A percentile compares a stretch with the other conserved stretches of the same genome.
These are phyloP conservation scores for Corymbia calophylla DNA, from an alignment of 441 rosid species.

Conservation along the genomic window DNA sequence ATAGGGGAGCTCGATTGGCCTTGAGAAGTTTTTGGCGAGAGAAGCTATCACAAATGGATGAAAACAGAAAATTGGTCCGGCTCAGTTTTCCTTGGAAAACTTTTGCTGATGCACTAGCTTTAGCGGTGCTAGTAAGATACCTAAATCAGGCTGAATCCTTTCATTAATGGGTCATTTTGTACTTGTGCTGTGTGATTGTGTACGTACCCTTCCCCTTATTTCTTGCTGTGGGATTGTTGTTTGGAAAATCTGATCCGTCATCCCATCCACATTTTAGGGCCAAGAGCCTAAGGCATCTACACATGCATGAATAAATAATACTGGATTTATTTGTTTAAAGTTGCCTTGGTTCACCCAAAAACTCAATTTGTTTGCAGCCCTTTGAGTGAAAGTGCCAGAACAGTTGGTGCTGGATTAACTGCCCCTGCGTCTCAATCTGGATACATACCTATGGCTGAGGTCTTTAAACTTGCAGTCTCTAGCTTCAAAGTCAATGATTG, in stretches of 20 bases:
- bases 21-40: neutral
- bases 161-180: neutral
- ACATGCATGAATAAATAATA: neutral
- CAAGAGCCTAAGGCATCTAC: neutral
- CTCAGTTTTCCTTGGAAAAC: neutral
- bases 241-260: neutral
- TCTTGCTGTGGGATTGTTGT: neutral
- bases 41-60: neutral
- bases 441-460: conserved; percentile 52
- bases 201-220: neutral
- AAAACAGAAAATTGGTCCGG: neutral
- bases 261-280: neutral
- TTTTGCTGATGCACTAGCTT: neutral
- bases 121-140: neutral
- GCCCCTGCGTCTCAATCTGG: conserved; percentile 61
- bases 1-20: neutral
- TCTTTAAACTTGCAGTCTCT: conserved; percentile 57
- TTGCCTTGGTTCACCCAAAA: neutral
- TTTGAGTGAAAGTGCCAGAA: conserved; percentile 60
- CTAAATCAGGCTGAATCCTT: neutral
- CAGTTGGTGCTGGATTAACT: conserved; percentile 69
- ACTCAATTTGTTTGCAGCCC: conserved; percentile 39
- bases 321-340: neutral
- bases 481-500: conserved; percentile 69
- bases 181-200: neutral